Evolutionary conservation across 2,329 filamentous ascomycete genomes (phyloP).

Genomic region (Fusarium dimerum): DNA sequence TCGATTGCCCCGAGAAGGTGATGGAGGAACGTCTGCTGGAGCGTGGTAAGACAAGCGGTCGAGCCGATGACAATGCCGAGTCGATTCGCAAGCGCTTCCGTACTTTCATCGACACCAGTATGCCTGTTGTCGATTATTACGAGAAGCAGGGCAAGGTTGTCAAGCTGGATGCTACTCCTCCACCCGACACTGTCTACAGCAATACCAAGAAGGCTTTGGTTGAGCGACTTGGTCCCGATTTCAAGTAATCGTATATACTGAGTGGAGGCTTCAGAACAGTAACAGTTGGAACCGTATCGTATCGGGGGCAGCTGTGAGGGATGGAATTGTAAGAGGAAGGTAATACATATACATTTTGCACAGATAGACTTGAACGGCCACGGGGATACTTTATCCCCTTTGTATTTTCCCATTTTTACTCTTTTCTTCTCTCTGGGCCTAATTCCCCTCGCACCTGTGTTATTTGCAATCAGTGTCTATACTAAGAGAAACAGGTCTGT

Average conservation of each 20-base stretch:
- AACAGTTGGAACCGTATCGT: neutral
- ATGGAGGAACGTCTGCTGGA: conserved; percentile 85
- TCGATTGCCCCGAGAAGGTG: conserved; percentile 86
- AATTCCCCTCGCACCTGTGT: too few relatives aligned
- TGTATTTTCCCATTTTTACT: too few relatives aligned
- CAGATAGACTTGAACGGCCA: neutral
- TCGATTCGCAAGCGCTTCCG: conserved; percentile 96
- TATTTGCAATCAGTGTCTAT: too few relatives aligned
- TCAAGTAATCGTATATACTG: conserved; percentile 15
- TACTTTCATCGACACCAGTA: conserved; percentile 92
- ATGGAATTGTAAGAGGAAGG: neutral
- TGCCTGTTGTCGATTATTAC: conserved; percentile 93
- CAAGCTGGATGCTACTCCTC: conserved; percentile 71
- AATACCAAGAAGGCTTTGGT: conserved; percentile 53
- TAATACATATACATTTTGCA: neutral
- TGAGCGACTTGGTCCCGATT: conserved; percentile 46
- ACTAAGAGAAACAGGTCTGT: too few relatives aligned
- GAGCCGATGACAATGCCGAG: conserved; percentile 91
- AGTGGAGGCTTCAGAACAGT: neutral
- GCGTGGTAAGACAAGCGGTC: conserved; percentile 88
- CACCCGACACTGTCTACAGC: conserved; percentile 62
- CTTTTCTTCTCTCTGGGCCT: too few relatives aligned
- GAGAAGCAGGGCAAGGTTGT: conserved; percentile 76
- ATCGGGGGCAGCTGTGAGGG: neutral
- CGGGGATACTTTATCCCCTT: too few relatives aligned